These are phyloP conservation scores for Coemansia sp. DNA, from an alignment of 192 early-diverging fungal species.

Conservation along the genomic window DNA sequence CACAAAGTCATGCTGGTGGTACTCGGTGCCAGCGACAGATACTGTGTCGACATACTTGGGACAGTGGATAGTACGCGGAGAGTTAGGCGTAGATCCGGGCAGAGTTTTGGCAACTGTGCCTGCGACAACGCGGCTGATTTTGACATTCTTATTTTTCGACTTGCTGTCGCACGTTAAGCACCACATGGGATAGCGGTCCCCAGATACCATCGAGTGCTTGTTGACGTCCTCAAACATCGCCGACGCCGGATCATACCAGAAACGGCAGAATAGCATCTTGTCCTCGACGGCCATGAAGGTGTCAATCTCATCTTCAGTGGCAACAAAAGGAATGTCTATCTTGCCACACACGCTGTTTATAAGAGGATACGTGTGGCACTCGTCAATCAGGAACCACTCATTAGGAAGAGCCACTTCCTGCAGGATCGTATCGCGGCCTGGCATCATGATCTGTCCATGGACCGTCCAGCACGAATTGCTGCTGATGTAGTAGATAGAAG, in stretches of 20 bases:
- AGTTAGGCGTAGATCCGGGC: conserved; percentile 16
- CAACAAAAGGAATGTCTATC: conserved; percentile 38
- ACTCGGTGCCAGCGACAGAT: conserved; percentile 40
- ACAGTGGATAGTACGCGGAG: neutral
- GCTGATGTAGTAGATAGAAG: conserved; percentile 29
- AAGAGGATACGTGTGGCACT: conserved; percentile 52
- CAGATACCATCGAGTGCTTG: conserved; percentile 16
- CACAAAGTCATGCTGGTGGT: conserved; percentile 59
- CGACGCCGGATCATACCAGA: conserved; percentile 57
- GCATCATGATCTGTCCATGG: conserved; percentile 58
- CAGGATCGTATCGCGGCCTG: conserved; percentile 58
- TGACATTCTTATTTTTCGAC: conserved; percentile 15
- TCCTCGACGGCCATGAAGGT: conserved; percentile 26
- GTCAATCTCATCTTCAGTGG: conserved; percentile 26
- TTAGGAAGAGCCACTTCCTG: conserved; percentile 57
- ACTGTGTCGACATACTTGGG: conserved; percentile 26
- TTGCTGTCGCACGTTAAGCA: conserved; percentile 35
- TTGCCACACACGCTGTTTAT: conserved; percentile 50
- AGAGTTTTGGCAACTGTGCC: neutral
- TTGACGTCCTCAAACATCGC: conserved; percentile 61
- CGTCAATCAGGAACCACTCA: conserved; percentile 61
- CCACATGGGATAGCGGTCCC: conserved; percentile 21
- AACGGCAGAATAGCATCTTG: conserved; percentile 53
- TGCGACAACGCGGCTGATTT: conserved; percentile 16
- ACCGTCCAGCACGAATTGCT: conserved; percentile 34